Base-by-base conservation (phyloP, 345 rosid genomes). In the Hibiscus trionum region DNA sequence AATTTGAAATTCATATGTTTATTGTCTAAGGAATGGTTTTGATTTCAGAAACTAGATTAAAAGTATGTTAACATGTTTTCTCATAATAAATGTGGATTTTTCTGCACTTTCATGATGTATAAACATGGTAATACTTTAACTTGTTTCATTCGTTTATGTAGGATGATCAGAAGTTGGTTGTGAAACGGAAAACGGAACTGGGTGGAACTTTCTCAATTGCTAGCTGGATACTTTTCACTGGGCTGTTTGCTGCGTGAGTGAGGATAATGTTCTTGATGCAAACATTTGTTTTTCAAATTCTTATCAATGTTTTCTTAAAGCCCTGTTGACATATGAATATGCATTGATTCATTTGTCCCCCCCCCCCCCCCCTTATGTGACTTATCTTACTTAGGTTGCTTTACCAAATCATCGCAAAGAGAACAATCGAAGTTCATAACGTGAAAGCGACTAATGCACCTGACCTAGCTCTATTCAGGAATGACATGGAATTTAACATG, bases 171-270 rank as follows among this genome's bases (percentile, higher is more conserved):
- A 80, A 82, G 58, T 83, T 83, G 73, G 91, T 91, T 1, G 86
- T 71, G 78, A 94, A 94, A 80, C 81, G 97, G 52, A 94, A 94
- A 85, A 94, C 97, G 0, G 98, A 94, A 73, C 88, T 94, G 2
- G 98, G 98, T 26, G 98, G 97, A 73, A 76, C 88, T 35, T 89
- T 94, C 59, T 94, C 98, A 2, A 87, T 94, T 21, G 98, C 98
- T 62, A 88, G 97, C 86, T 94, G 91, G 90, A 94, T 91, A 21
- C 90, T 94, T 56, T 94, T 94, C 84, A 82, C 82, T 27, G 98
- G 98, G 37, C 78, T 94, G 67, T 88, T 91, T 77, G 88, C 97
- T 69, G 96, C 95, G 97, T 91, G 87, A 90, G 98, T 93, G 72
- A 62, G 39, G 73, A 39, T 74, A 7, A 12, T 26, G 11, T 77